Percentiles rank a stretch among this genome's conserved stretches.
Evolutionary conservation across 495 filamentous ascomycete species (phyloP).

Genomic region (Chaetomium fimeti): DNA sequence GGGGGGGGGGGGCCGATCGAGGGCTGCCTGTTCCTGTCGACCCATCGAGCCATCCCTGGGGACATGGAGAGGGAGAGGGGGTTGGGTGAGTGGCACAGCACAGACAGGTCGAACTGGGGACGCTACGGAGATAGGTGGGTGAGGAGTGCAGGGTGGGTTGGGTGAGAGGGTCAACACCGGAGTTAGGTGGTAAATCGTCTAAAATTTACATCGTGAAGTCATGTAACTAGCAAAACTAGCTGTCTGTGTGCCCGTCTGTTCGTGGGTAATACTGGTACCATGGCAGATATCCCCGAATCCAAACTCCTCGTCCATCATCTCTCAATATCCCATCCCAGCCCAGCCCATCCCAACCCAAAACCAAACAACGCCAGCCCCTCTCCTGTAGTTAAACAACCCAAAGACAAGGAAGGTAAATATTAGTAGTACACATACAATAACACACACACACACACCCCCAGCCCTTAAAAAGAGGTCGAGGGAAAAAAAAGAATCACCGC

Average conservation of each 20-base stretch:
- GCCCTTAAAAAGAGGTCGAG: no score
- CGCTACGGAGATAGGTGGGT: background rate
- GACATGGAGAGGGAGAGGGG: background rate
- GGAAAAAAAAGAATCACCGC: conserved; percentile 44
- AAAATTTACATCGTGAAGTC: conserved; percentile 13
- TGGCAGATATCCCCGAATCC: background rate
- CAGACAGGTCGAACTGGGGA: background rate
- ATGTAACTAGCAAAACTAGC: background rate
- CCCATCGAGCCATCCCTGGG: background rate
- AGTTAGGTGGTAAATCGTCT: background rate
- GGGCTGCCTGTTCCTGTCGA: background rate
- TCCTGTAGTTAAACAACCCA: background rate
- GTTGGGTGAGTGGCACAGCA: background rate
- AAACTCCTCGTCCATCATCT: conserved; percentile 11
- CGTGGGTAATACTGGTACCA: background rate
- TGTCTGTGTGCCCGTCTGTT: conserved; percentile 8
- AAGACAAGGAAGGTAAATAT: background rate
- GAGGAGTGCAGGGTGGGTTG: background rate
- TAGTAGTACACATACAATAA: conserved; percentile 10
- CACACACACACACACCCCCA: background rate
- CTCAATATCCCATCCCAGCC: background rate
- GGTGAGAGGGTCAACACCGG: background rate
- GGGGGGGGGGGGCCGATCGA: background rate
- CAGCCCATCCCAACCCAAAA: background rate
- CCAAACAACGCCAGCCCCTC: conserved; percentile 11